phyloP scores from a whole-genome alignment of 345 rosid species.

The Kernera saxatilis region DNA sequence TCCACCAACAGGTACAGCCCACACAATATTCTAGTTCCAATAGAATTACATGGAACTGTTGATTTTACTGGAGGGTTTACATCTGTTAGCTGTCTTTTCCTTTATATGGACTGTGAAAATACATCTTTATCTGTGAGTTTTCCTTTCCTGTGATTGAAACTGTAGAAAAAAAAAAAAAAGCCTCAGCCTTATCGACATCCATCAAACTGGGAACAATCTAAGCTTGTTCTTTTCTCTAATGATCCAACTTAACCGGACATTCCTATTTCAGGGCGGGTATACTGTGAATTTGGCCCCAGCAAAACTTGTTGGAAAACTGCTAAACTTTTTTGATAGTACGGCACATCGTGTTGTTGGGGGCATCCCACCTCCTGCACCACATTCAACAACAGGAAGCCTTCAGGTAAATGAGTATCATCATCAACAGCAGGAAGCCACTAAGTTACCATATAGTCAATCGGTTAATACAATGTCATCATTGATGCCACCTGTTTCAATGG shows the following conservation, averaged over 20 bases:
- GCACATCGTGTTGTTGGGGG: constrained; percentile 76
- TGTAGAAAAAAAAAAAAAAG: neutral
- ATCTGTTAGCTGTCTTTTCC: neutral
- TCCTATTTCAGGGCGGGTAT: constrained; percentile 54
- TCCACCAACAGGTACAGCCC: constrained; percentile 59
- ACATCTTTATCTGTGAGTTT: neutral
- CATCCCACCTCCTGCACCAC: constrained; percentile 57
- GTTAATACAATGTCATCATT: constrained; percentile 47
- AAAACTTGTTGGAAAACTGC: constrained; percentile 61
- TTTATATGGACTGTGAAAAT: neutral
- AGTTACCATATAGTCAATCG: constrained; percentile 47
- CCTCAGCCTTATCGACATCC: neutral
- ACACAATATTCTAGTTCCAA: neutral
- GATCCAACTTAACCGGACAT: constrained; percentile 4
- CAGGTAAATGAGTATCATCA: constrained; percentile 36
- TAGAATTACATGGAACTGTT: neutral
- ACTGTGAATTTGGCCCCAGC: constrained; percentile 50
- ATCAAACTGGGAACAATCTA: neutral
- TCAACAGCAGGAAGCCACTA: constrained; percentile 34
- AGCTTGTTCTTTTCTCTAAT: neutral
- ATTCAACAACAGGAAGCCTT: constrained; percentile 28
- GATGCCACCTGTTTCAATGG: constrained; percentile 47
- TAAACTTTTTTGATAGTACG: constrained; percentile 55
- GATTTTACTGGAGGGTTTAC: neutral
- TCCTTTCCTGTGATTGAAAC: neutral